Conservation (phyloP, 192 early-diverging fungal species). For the Pecoramyces ruminantium region DNA sequence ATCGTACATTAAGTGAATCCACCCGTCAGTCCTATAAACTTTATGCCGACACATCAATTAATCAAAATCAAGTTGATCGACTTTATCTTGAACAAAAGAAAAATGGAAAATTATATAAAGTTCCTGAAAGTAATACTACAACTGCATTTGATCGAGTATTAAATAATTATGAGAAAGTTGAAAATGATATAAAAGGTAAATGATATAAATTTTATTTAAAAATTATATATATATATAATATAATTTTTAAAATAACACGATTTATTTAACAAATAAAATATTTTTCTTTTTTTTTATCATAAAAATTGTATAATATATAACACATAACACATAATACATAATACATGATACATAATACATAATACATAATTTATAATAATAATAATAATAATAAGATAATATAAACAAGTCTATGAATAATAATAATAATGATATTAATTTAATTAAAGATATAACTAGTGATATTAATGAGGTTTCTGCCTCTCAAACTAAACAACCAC, state of each 20-base stretch:
- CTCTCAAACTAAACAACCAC: not conserved
- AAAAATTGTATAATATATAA: too few relatives aligned
- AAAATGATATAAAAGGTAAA: not conserved
- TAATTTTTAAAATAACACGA: too few relatives aligned
- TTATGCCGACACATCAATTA: not conserved
- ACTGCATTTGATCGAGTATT: not conserved
- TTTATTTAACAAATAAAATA: too few relatives aligned
- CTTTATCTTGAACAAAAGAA: not conserved
- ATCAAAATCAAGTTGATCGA: not conserved
- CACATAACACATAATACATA: too few relatives aligned
- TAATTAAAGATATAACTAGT: not conserved
- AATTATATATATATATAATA: too few relatives aligned
- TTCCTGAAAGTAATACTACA: not conserved
- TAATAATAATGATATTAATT: not conserved
- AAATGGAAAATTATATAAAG: not conserved
- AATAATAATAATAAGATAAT: not conserved
- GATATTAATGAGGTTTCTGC: not conserved
- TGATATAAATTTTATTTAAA: too few relatives aligned
- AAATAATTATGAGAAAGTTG: not conserved
- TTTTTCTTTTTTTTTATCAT: too few relatives aligned
- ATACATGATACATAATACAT: too few relatives aligned
- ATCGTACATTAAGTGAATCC: not conserved
- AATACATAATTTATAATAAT: too few relatives aligned
- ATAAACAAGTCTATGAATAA: not conserved
- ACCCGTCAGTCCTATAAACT: not conserved